A percentile compares a stretch with the other conserved stretches of the same genome.
Conservation (phyloP, 2,329 filamentous ascomycete genomes). For the Westerdykella aurantiaca region DNA sequence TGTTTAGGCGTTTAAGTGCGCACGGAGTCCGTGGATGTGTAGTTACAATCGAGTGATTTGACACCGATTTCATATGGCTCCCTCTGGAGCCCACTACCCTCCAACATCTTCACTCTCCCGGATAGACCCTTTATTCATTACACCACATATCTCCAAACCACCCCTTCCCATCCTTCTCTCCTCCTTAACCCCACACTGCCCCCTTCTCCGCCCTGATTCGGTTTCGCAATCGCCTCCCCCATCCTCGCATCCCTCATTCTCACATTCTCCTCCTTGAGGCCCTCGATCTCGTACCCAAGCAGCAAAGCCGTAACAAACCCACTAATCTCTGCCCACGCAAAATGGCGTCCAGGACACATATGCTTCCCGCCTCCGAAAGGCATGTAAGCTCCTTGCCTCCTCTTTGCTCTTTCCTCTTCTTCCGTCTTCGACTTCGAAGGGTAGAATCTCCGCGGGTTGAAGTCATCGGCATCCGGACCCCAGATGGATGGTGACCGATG, state of each 20-base stretch:
- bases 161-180: neutral
- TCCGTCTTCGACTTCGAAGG: neutral
- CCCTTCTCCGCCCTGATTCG: neutral
- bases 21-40: too few relatives aligned
- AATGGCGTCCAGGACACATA: neutral
- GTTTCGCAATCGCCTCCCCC: neutral
- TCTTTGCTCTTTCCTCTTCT: neutral
- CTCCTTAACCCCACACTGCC: neutral
- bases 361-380: neutral
- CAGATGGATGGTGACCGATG: slow-evolving; percentile 38
- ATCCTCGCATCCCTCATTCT: neutral
- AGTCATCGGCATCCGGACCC: slow-evolving; percentile 36
- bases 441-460: slow-evolving; percentile 30
- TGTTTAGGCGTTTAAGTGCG: too few relatives aligned
- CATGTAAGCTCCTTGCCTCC: neutral
- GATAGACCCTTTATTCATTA: neutral
- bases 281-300: neutral
- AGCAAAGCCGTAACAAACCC: neutral
- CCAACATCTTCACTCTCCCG: neutral
- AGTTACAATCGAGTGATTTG: too few relatives aligned
- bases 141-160: neutral
- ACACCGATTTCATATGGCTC: too few relatives aligned
- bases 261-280: neutral
- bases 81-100: too few relatives aligned
- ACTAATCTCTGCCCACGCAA: neutral